Evolutionary conservation across 768 basidiomycete species (phyloP), one percentile per base, ranked within the genome.

Genomic region (Tephrocybe sp.): DNA sequence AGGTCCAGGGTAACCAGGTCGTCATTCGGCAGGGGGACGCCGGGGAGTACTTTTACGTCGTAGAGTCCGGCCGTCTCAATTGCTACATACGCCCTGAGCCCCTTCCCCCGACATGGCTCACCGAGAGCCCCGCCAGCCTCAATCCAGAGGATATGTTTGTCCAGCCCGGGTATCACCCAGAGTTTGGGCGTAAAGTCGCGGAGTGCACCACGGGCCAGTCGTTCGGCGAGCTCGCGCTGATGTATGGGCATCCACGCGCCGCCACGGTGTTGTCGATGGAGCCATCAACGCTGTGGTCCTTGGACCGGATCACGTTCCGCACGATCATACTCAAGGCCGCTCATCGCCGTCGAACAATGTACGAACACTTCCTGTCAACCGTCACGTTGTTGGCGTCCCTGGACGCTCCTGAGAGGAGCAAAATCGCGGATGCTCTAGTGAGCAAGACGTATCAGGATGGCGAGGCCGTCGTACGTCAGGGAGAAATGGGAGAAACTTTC

Each of bases 291-390:
- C 76, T 98, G 22, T 99, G 97, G 97, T 87, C 89, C 9, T 77
- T 99, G 57, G 97, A 99, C 72, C 88, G 97, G 49, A 93, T 95
- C 60, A 98, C 95, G 3, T 99, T 98, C 86, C 84, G 97, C 38
- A 97, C 93, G 5, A 98, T 99, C 70, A 89, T 99, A 45, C 79
- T 98, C 53, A 94, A 94, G 67, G 86, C 92, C 44, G 92, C 93
- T 27, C 88, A 94, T 59, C 78, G 89, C 49, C 85, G 93, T 58
- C 78, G 96, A 44, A 90, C 89, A 59, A 95, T 97, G 88, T 98
- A 98, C 66, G 97, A 99, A 66, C 82, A 86, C 28, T 99, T 99
- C 78, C 74, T 99, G 48, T 83, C 85, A n/a, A 90, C 87, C 7
- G 95, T 98, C 13, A 82, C 87, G 2, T 79, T 99, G 38, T 77